Percentiles rank a stretch among this genome's conserved stretches.
phyloP scores from a whole-genome alignment of 2,329 filamentous ascomycete genomes.

The Phialocephala subalpina region DNA sequence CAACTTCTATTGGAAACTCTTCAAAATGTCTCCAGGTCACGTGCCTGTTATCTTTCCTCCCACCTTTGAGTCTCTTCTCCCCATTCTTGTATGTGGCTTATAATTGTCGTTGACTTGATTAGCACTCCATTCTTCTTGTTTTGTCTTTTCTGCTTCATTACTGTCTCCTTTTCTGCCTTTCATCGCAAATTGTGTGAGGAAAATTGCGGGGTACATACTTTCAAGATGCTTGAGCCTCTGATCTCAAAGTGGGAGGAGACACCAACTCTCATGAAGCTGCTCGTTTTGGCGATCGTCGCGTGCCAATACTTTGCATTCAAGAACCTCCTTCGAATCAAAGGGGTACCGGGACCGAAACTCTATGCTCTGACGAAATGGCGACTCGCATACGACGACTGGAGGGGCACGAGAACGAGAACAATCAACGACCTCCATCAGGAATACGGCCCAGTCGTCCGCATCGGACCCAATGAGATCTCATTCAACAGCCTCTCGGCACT shows the following conservation, averaged over 20 bases:
- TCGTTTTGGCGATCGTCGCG: slow-evolving; percentile 5
- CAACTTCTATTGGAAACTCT: not conserved
- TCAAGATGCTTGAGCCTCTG: slow-evolving; percentile 8
- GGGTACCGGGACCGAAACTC: slow-evolving; percentile 30
- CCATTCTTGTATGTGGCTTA: not conserved
- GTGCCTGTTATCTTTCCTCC: not conserved
- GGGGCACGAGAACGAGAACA: slow-evolving; percentile 25
- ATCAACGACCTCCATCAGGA: slow-evolving; percentile 32
- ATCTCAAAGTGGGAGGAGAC: not conserved
- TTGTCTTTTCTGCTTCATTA: not conserved
- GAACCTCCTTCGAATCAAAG: slow-evolving; percentile 19
- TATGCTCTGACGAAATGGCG: slow-evolving; percentile 33
- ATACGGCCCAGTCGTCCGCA: slow-evolving; percentile 35
- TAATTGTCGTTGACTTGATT: not conserved
- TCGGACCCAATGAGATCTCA: slow-evolving; percentile 44
- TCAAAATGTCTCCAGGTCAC: not conserved
- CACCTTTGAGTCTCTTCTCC: not conserved
- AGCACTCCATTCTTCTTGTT: not conserved
- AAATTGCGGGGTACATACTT: not conserved
- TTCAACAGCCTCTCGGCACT: slow-evolving; percentile 51
- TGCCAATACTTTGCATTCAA: slow-evolving; percentile 1
- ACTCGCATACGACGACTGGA: slow-evolving; percentile 31
- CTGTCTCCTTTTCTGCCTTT: not conserved
- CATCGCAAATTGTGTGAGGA: not conserved
- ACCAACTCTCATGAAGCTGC: not conserved